These are phyloP conservation scores for Globisporangium middletonii DNA, from an alignment of 352 stramenopile species.

Conservation along the genomic window DNA sequence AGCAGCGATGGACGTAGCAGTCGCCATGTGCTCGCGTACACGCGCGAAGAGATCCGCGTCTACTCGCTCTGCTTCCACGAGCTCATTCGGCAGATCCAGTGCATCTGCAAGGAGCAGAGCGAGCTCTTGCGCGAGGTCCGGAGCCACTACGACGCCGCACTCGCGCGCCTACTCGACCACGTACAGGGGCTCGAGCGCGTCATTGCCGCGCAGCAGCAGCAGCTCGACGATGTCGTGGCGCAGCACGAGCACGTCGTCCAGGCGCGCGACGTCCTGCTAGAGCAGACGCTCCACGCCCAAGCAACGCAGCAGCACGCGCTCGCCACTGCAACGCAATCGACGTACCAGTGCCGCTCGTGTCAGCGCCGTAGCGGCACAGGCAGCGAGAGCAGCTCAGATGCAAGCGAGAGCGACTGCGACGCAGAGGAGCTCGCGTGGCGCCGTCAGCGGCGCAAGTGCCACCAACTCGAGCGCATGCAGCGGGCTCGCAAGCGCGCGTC, in stretches of 20 bases:
- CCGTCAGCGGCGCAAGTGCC: slow-evolving; percentile 20
- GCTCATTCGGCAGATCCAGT: slow-evolving; percentile 66
- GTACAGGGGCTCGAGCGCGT: slow-evolving; percentile 13
- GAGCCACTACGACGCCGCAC: slow-evolving; percentile 34
- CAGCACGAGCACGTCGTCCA: slow-evolving; percentile 12
- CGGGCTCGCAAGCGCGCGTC: slow-evolving; percentile 23
- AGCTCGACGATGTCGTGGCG: slow-evolving; percentile 13
- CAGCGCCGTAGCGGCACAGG: neutral
- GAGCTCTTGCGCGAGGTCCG: slow-evolving; percentile 59
- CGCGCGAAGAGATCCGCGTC: slow-evolving; percentile 45
- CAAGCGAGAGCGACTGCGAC: slow-evolving; percentile 4
- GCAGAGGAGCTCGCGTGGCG: slow-evolving; percentile 33
- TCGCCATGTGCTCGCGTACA: slow-evolving; percentile 30
- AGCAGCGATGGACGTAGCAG: neutral
- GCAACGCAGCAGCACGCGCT: neutral
- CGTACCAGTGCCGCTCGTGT: neutral
- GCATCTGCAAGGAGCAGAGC: slow-evolving; percentile 72
- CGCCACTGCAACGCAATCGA: neutral
- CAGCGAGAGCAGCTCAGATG: neutral
- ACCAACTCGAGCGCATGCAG: slow-evolving; percentile 7
- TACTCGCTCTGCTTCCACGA: slow-evolving; percentile 78
- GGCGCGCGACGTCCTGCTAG: slow-evolving; percentile 19
- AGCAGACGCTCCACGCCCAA: slow-evolving; percentile 7
- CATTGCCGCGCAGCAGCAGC: slow-evolving; percentile 23
- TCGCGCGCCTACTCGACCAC: slow-evolving; percentile 21